Base-by-base conservation (phyloP, 352 stramenopile species). In the Blastocystis sp. region DNA sequence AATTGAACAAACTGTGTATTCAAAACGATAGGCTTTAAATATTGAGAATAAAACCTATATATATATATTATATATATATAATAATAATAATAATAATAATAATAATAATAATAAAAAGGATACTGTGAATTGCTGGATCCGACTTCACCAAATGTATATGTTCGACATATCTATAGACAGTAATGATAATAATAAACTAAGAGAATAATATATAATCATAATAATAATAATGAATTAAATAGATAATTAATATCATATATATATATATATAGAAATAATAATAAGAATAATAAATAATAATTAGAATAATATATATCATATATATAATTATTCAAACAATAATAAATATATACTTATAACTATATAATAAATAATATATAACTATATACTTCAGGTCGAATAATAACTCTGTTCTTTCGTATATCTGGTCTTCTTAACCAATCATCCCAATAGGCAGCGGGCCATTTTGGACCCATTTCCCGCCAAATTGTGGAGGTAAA, bases 391-490 rank as follows among this genome's bases (percentile, higher is more conserved):
- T 86, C 80, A n/a, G 80, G 80, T 41, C 76, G 68, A n/a, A 88
- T 64, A 37, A 82, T 67, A 21, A 24, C 33, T 9, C 59, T 36
- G 34, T 23, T 73, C 49, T 77, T 25, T 32, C 79, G 70, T 34
- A 74, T 66, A 33, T 58, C 54, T 16, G 75, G 71, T 49, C 82
- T 75, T 28, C 80, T 55, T 7, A 86, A 58, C 80, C 80, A 88
- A 65, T 88, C 80, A 69, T 88, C 80, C 80, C 80, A 88, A 65
- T 82, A 87, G 7, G 65, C 75, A 21, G 59, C 25, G 13, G 77
- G 77, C 73, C 73, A 79, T 25, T 69, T 68, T 0, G 43, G 18
- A 5, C 58, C 37, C 62, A 77, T 65, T 42, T 79, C 69, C 52
- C 62, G 68, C 74, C 76, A 82, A 7, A 79, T 52, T 16, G 59